Percentiles rank a stretch among this genome's conserved stretches.
phyloP scores from a whole-genome alignment of 1,139 yeast species.

The Diutina mesorugosa region DNA sequence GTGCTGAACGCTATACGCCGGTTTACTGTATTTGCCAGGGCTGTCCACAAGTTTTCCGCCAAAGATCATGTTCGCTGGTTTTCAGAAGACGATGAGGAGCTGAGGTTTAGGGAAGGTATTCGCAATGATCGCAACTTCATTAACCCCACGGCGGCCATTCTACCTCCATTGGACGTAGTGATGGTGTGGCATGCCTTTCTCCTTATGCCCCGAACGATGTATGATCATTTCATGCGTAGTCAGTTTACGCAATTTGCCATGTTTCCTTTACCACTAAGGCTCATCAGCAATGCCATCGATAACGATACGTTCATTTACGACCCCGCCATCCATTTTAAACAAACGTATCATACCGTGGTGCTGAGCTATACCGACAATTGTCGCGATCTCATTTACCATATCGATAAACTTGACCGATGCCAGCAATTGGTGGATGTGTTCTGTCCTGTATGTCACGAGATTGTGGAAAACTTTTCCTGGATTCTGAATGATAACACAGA shows the following conservation, averaged over 20 bases:
- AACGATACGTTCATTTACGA: slow-evolving; percentile 11
- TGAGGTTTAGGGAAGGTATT: slow-evolving; percentile 3
- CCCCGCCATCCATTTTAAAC: slow-evolving; percentile 6
- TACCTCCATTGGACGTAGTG: slow-evolving; percentile 25
- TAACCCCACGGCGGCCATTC: slow-evolving; percentile 4
- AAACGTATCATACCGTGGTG: background rate
- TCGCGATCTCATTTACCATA: background rate
- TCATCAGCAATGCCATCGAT: slow-evolving; percentile 11
- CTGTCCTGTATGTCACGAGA: slow-evolving; percentile 12
- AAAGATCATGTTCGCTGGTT: slow-evolving; percentile 2
- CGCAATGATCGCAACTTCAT: slow-evolving; percentile 1
- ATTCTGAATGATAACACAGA: slow-evolving; percentile 10
- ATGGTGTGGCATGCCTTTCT: slow-evolving; percentile 28
- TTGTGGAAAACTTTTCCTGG: slow-evolving; percentile 7
- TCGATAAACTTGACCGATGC: background rate
- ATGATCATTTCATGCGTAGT: slow-evolving; percentile 16
- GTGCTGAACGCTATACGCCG: slow-evolving; percentile 17
- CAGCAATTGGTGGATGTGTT: slow-evolving; percentile 3
- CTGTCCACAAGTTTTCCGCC: slow-evolving; percentile 6
- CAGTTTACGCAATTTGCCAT: slow-evolving; percentile 12
- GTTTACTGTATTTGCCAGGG: slow-evolving; percentile 16
- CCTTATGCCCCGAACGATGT: slow-evolving; percentile 15
- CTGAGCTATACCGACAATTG: background rate
- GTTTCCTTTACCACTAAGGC: slow-evolving; percentile 16
- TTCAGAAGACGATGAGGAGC: background rate